These are phyloP conservation scores for Orbilia oligospora DNA, from an alignment of 2,329 filamentous ascomycete species.

Conservation along the genomic window DNA sequence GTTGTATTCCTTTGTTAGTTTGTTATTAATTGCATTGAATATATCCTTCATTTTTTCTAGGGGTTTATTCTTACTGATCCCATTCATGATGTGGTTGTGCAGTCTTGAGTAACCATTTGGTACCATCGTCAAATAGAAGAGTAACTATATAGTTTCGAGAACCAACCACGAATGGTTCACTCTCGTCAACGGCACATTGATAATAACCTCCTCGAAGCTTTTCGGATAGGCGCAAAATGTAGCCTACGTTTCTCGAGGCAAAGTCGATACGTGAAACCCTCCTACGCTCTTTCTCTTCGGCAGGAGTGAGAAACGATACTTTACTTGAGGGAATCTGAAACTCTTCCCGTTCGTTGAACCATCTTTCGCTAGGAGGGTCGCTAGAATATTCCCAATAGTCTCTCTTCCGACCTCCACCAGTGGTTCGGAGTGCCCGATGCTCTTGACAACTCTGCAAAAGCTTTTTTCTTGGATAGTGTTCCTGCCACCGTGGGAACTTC, in stretches of 20 bases:
- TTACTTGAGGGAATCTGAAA: slow-evolving; percentile 28
- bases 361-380: slow-evolving; percentile 19
- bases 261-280: slow-evolving; percentile 47
- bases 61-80: slow-evolving; percentile 19
- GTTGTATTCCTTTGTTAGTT: no score
- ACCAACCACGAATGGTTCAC: slow-evolving; percentile 31
- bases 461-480: background rate
- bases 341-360: slow-evolving; percentile 8
- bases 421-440: slow-evolving; percentile 7
- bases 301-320: background rate
- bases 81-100: slow-evolving; percentile 25
- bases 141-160: slow-evolving; percentile 55
- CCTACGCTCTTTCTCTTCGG: slow-evolving; percentile 47
- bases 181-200: slow-evolving; percentile 41
- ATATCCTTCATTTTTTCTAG: background rate
- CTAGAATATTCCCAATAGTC: slow-evolving; percentile 35
- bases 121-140: slow-evolving; percentile 49
- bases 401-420: background rate
- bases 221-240: slow-evolving; percentile 43
- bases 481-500: background rate
- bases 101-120: slow-evolving; percentile 51
- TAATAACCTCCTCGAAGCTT: slow-evolving; percentile 39
- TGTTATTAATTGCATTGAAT: no score
- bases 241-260: slow-evolving; percentile 25
- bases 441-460: no score